Evolutionary conservation across 176 grass and related monocot species (phyloP).

Genomic region (Microstegium vimineum): DNA sequence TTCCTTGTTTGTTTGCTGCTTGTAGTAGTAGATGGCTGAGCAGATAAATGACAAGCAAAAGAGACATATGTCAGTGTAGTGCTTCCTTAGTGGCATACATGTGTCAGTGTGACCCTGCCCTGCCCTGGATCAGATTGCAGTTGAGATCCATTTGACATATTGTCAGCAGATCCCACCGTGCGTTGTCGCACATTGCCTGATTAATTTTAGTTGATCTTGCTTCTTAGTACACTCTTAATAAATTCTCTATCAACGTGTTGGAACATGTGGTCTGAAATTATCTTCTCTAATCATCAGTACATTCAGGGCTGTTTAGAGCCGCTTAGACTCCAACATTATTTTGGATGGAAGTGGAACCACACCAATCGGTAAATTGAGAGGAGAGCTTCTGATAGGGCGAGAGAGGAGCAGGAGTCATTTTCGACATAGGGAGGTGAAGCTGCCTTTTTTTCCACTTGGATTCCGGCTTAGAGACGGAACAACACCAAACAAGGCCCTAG

Average conservation of each 20-base stretch:
- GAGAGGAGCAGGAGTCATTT: too few species aligned
- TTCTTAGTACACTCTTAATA: neutral
- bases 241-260: neutral
- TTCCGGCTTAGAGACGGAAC: neutral
- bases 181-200: neutral
- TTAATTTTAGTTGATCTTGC: neutral
- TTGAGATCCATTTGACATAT: conserved; percentile 6
- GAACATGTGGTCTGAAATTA: neutral
- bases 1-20: neutral
- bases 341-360: too few species aligned
- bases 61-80: neutral
- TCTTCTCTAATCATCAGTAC: neutral
- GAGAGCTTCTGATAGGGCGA: too few species aligned
- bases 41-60: neutral
- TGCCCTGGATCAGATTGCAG: conserved; percentile 14
- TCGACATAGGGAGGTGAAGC: too few species aligned
- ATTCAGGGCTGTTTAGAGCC: neutral
- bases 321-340: too few species aligned
- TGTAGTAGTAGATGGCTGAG: neutral
- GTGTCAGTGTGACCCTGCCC: neutral
- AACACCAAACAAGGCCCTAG: neutral
- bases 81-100: conserved; percentile 16
- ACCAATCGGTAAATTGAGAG: too few species aligned
- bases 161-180: neutral
- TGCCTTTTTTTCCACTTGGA: too few species aligned